These are phyloP conservation scores for Diaporthe sp. DNA, from an alignment of 2,329 filamentous ascomycete genomes.

Conservation along the genomic window DNA sequence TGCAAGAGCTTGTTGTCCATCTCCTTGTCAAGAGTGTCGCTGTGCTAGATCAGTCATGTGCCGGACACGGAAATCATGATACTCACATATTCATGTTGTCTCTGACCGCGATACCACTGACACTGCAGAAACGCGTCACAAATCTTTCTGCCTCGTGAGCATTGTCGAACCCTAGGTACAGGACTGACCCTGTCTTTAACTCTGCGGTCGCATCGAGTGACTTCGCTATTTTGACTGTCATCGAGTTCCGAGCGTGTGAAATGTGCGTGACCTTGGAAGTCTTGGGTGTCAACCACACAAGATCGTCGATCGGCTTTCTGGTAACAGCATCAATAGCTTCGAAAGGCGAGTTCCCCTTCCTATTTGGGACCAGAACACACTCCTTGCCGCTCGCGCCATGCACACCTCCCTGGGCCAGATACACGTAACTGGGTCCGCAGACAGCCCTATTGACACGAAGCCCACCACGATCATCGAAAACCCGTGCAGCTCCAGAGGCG, in stretches of 20 bases:
- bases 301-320: not conserved
- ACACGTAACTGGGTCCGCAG: slow-evolving; percentile 33
- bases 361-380: not conserved
- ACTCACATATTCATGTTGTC: slow-evolving; percentile 23
- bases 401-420: not conserved
- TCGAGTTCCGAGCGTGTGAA: not conserved
- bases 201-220: not conserved
- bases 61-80: no score
- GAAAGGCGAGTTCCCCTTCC: not conserved
- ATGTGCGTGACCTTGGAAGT: slow-evolving; percentile 15
- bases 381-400: slow-evolving; percentile 4
- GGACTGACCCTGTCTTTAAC: not conserved
- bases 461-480: not conserved
- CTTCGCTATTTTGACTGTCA: slow-evolving; percentile 27
- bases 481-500: not conserved
- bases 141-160: slow-evolving; percentile 33
- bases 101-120: not conserved
- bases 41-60: slow-evolving; percentile 23
- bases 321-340: not conserved
- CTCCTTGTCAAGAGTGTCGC: not conserved
- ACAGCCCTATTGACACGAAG: slow-evolving; percentile 34
- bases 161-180: slow-evolving; percentile 34
- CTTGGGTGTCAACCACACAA: slow-evolving; percentile 37
- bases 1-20: not conserved
- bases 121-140: not conserved